Evolutionary conservation across 2,329 filamentous ascomycete genomes (phyloP).

Genomic region (Aureobasidium sp.): DNA sequence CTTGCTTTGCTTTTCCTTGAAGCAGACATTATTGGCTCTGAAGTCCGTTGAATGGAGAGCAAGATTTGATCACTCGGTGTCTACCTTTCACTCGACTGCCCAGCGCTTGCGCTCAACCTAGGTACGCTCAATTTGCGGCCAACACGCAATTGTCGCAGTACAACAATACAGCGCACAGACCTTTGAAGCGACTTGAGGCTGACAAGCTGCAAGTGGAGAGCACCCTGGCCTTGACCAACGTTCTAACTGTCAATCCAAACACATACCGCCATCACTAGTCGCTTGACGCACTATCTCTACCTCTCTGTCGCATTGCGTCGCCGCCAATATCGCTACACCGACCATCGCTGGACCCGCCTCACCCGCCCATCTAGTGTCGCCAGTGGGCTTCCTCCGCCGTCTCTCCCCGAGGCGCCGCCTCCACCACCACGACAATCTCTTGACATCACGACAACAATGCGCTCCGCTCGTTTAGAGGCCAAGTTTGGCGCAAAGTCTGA

Average conservation of each 20-base stretch:
- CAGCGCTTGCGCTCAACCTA: not conserved
- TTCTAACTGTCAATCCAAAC: slow-evolving; percentile 14
- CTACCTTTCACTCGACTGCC: not conserved
- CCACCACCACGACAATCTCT: slow-evolving; percentile 1
- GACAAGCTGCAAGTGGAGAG: not conserved
- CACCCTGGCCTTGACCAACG: not conserved
- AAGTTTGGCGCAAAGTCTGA: slow-evolving; percentile 18
- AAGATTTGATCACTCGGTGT: not conserved
- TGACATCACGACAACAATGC: not conserved
- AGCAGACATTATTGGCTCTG: not conserved
- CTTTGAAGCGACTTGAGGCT: not conserved
- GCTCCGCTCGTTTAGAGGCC: slow-evolving; percentile 8
- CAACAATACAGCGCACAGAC: slow-evolving; percentile 6
- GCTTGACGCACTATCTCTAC: not conserved
- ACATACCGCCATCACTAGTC: not conserved
- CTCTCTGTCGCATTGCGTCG: slow-evolving; percentile 2
- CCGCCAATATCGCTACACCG: not conserved
- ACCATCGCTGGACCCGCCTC: not conserved
- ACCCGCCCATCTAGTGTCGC: not conserved
- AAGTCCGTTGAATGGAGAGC: not conserved
- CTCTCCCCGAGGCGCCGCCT: slow-evolving; percentile 5
- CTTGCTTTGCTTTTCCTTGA: not conserved
- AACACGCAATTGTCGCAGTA: not conserved
- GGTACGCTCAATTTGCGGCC: no score
- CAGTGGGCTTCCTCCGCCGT: slow-evolving; percentile 3